Conservation (phyloP, 2,329 filamentous ascomycete species). For the Fusarium heterosporum region DNA sequence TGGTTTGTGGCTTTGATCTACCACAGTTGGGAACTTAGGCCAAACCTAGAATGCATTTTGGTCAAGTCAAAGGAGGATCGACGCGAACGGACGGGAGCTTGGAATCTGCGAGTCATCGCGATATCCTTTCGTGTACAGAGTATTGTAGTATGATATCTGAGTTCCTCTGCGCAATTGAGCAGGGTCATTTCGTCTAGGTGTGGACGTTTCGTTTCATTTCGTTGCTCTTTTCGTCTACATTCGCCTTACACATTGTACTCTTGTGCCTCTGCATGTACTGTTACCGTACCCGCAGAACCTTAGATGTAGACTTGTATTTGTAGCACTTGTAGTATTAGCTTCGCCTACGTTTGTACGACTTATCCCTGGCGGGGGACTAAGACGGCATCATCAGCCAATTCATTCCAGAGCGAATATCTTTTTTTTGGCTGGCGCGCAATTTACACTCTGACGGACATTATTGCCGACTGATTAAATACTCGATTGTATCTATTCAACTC, state of each 20-base stretch:
- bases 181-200: conserved; percentile 22
- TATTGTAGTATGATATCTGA: not conserved
- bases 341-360: conserved; percentile 16
- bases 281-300: not conserved
- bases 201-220: conserved; percentile 26
- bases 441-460: conserved; percentile 18
- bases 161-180: not conserved
- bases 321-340: not conserved
- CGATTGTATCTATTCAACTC: not conserved
- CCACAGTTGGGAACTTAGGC: conserved; percentile 17
- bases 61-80: not conserved
- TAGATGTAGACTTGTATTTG: not conserved
- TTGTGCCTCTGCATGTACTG: not conserved
- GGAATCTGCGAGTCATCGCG: conserved; percentile 8
- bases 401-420: conserved; percentile 33
- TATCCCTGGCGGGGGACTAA: conserved; percentile 17
- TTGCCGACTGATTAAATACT: conserved; percentile 19
- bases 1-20: conserved; percentile 28
- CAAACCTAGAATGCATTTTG: conserved; percentile 13
- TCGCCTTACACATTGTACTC: not conserved
- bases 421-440: conserved; percentile 31
- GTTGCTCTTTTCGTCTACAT: conserved; percentile 11
- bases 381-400: conserved; percentile 10
- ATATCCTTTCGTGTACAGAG: not conserved
- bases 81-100: not conserved